Evolutionary conservation across 2,329 filamentous ascomycete species (phyloP), one percentile per base, ranked within the genome.

Genomic region (Xylariaceae sp.): DNA sequence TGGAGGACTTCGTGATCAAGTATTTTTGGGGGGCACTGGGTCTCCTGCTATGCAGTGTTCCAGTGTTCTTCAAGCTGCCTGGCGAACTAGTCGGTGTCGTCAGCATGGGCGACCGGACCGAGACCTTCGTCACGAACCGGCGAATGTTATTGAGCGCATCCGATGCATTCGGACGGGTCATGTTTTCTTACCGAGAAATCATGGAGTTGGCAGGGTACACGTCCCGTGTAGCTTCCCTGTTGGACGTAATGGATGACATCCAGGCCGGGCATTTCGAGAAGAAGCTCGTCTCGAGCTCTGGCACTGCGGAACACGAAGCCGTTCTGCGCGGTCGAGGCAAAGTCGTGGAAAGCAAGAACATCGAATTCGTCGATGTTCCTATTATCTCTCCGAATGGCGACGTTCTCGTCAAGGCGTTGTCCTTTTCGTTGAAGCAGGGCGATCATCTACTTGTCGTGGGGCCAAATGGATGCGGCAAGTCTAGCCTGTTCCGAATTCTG

Each of bases 1-100:
- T 96, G 90, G 92, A 98, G 58, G 92, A 98, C 59, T 98, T 95
- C 60, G 87, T 96, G 37, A 94, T 98, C 61, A 98, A 98, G 61
- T 98, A 98, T 58, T 92, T 96, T 62, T 98, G 92, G 92, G 92
- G 92, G 25, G 90, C 92, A 2, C 61, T 98, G 27, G 92, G 92
- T 2, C 71, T 98, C 44, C 61, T 94, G 43, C 77, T 98, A 8
- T 98, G 92, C 67, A 93, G 87, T 58, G 80, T 94, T 1, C 92
- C 92, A 0, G 90, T 96, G 2, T 98, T 98, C 59, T 84, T 98
- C 68, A 90, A 90, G 59, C 73, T 95, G 13, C 88, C 89, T 0
- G 84, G 83, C 2, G 70, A 79, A 43, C 55, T 72, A 27, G 65
- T 67, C 10, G 64, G 59, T 21, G 59, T 65, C 6, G 44, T 56